Evolutionary conservation across 1,284 basidiomycete species (phyloP), one percentile per base, ranked within the genome.

Genomic region (Puccinia novopanici): DNA sequence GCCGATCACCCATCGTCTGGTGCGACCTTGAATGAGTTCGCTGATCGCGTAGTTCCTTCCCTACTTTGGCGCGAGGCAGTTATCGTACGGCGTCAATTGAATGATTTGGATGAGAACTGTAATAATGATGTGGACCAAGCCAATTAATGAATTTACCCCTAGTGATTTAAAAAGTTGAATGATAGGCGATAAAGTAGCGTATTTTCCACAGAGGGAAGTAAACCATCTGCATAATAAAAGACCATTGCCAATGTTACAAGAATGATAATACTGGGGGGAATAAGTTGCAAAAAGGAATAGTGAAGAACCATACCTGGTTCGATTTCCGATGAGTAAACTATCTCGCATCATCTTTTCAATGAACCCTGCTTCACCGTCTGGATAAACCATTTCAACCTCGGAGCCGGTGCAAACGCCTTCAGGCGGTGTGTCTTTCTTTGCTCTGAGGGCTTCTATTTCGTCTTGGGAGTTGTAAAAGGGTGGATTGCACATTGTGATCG

Each of bases 401-500:
- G 92, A 89, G 0, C 93, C 94, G 0, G 94, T 95, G 82, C 93
- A 94, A 3, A 90, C 57, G 83, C 93, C 93, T 0, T 91, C 91
- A 82, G 88, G 90, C 0, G 93, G 90, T 3, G 86, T 87, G 15
- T 87, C 84, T 61, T 89, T 89, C 84, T 97, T 96, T 24, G 88
- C 88, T 0, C 90, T 89, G 2, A 90, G 90, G 0, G 86, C 85
- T 0, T 84, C 83, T 6, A 95, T 89, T 80, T 98, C 95, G 30
- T 90, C 89, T 0, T 85, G 83, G 74, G 90, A 92, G 17, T 87
- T 85, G 84, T 96, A 98, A 86, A 98, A 98, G 0, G 95, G 95
- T 0, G 96, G 96, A 84, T 98, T 98, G 86, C 95, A 98, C 90
- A 98, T 93, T 0, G 90, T 90, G 83, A 95, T 93, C 81, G 90